Base-by-base conservation (phyloP, 306 rosid species). In the Pyrus betulifolia region DNA sequence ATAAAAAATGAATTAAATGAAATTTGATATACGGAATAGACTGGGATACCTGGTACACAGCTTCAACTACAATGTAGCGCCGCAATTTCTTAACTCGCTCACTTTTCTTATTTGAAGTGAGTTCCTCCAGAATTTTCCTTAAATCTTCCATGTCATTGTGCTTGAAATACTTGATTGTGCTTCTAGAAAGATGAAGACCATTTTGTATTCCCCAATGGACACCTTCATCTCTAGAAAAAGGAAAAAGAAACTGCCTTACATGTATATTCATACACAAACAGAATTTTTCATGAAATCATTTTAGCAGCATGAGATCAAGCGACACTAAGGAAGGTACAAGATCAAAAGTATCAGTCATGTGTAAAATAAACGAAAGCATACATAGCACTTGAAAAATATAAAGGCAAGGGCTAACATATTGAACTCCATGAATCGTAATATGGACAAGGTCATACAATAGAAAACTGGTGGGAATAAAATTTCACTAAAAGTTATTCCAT, bases 131-230 rank as follows among this genome's bases (percentile, higher is more conserved):
- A 64, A 93, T 92, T 65, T 80, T 82, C 70, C 96, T 91, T 81
- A 96, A 86, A 69, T 97, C 91, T 70, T 84, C 82, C 94, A 92
- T 87, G 80, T 96, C 93, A 74, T 96, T 96, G 85, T 96, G 99
- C 85, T 91, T 96, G 80, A 91, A 96, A 79, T 92, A 91, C 78
- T 92, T 88, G 74, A 96, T 87, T 42, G 88, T 92, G 87, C 98
- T 96, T 84, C 98, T 86, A 64, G 99, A 96, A 85, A 96, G 99
- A 87, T 88, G 69, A 61, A 96, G 92, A 65, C 99, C 98, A 84
- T 96, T 96, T 80, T 96, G 99, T 79, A 92, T 92, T 80, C 98
- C 98, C 99, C 99, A 96, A 78, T 96, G 99, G 62, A 92, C 99
- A 74, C 98, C 99, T 79, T 96, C 99, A 40, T 96, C 99, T 76